Evolutionary conservation across 768 basidiomycete genomes (phyloP), one percentile per base, ranked within the genome.

Genomic region (Termitomyces sp.): DNA sequence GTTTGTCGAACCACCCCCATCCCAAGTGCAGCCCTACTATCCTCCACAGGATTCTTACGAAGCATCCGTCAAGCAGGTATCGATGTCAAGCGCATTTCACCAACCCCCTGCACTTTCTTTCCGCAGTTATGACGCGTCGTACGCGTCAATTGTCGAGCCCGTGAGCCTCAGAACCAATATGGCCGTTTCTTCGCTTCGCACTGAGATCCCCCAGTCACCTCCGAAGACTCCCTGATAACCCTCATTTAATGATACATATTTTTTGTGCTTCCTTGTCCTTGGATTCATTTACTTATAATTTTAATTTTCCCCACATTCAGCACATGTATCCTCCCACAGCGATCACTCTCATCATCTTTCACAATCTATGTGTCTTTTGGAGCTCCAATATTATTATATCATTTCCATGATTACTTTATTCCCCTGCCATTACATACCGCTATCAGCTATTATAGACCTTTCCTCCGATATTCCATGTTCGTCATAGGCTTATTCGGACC

Each of bases 161-260:
- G 64, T 65, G 43, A 68, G 68, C 32, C 68, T 72, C 42, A 65
- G 71, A 22, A 72, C 73, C 18, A 75, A 74, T 57, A 77, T 78
- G 73, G 76, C 76, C 4, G 71, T 77, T 36, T 78, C 77, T 8
- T 77, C 76, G 14, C 66, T 78, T 30, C 69, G 77, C 45, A 78
- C 77, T 6, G 75, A 77, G 59, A 64, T 77, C 22, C 73, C 75
- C 6, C 71, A 72, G 45, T 65, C 64, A n/a, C 62, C 64, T 18
- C 61, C 60, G 7, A 55, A 33, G 24, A 36, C 54, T 45, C 13
- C 52, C 3, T 53, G 33, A 42, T 52, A n/a, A 26, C 20, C 18
- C 13, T 26, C n/a, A 1, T 12, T 28, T 2, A 24, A 20, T 20
- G 26, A 26, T 26, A n/a, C 14, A 22, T 16, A 22, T 6, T 30